Percentiles rank a stretch among this genome's conserved stretches.
Conservation (phyloP, 2,329 filamentous ascomycete species). For the Fusarium denticulatum region DNA sequence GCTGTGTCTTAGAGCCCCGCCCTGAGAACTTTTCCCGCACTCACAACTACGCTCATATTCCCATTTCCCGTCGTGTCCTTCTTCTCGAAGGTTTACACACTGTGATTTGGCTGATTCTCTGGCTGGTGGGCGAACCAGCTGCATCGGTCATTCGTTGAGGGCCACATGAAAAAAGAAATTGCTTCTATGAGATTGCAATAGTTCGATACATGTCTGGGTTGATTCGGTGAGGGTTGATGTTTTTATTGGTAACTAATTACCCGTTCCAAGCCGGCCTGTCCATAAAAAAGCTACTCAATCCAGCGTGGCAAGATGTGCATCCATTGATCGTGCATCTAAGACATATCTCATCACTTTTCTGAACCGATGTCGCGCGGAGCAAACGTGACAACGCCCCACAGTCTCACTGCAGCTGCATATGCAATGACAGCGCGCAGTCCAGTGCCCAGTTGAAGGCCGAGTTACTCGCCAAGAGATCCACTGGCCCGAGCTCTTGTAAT, state of each 20-base stretch:
- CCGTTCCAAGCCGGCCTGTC: fast-evolving
- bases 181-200: too few species aligned
- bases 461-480: too few species aligned
- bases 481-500: background rate
- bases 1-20: background rate
- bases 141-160: background rate
- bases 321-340: background rate
- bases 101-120: fast-evolving
- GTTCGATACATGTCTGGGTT: background rate
- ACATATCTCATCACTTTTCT: background rate
- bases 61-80: too few species aligned
- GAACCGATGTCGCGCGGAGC: background rate
- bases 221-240: background rate
- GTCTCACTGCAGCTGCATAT: background rate
- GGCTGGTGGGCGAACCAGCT: too few species aligned
- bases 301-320: fast-evolving
- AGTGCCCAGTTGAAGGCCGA: too few species aligned
- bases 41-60: too few species aligned
- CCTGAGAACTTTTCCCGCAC: background rate
- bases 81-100: background rate
- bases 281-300: too few species aligned
- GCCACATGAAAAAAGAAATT: too few species aligned
- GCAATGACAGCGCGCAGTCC: background rate
- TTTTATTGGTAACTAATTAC: too few species aligned
- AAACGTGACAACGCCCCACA: background rate